Evolutionary conservation across 768 basidiomycete species (phyloP).

Genomic region (Trametes cingulata): DNA sequence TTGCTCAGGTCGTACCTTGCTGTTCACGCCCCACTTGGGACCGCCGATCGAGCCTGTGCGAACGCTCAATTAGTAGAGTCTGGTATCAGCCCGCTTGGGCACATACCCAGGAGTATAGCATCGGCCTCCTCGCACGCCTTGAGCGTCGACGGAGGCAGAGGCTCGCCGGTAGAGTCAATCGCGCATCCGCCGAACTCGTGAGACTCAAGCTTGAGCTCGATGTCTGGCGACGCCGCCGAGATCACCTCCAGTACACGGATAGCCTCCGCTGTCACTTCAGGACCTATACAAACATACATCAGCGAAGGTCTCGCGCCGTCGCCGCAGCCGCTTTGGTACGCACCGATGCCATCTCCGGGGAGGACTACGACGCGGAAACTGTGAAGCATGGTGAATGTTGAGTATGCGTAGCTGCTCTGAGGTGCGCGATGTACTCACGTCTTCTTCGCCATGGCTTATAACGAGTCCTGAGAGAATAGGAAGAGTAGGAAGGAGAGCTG

Average conservation of each 20-base stretch:
- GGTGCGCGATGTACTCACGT: constrained; percentile 23
- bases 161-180: constrained; percentile 85
- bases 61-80: neutral
- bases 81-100: neutral
- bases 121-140: constrained; percentile 91
- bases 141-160: constrained; percentile 82
- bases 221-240: constrained; percentile 57
- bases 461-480: neutral
- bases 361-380: constrained; percentile 90
- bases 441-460: constrained; percentile 26
- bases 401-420: constrained; percentile 1
- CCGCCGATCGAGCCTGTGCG: constrained; percentile 89
- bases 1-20: constrained; percentile 87
- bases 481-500: neutral
- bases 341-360: constrained; percentile 97
- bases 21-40: constrained; percentile 96
- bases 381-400: neutral
- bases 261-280: constrained; percentile 87
- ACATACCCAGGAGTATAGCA: constrained; percentile 90
- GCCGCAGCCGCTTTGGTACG: constrained; percentile 17
- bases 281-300: constrained; percentile 52
- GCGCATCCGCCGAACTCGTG: constrained; percentile 91
- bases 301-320: neutral
- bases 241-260: constrained; percentile 78
- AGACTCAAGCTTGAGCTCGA: constrained; percentile 71